phyloP scores from a whole-genome alignment of 129 eudicot genomes.

The Artemisia annua region DNA sequence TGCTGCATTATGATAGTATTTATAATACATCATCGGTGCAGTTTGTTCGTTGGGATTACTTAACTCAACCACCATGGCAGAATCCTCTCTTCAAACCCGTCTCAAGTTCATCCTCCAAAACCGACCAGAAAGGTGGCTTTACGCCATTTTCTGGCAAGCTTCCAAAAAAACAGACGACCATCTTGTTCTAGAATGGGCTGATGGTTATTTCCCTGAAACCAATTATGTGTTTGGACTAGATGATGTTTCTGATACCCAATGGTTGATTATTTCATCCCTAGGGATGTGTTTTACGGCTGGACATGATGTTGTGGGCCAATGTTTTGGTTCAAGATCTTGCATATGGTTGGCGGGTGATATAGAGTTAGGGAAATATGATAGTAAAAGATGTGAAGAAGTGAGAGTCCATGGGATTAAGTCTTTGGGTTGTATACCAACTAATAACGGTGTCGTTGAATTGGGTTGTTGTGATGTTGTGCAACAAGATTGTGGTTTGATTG shows the following conservation, averaged over 20 bases:
- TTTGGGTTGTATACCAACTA: conserved; percentile 37
- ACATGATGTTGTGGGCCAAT: background rate
- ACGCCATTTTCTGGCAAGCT: conserved; percentile 17
- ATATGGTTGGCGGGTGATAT: conserved; percentile 35
- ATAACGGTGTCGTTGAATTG: conserved; percentile 38
- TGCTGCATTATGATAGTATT: too few relatives aligned
- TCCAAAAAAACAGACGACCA: background rate
- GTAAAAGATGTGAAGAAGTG: conserved; percentile 42
- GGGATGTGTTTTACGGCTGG: too few relatives aligned
- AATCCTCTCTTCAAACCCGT: background rate
- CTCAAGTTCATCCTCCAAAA: background rate
- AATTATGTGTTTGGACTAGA: too few relatives aligned
- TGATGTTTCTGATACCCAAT: too few relatives aligned
- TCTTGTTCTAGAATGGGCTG: background rate
- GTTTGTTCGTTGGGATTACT: too few relatives aligned
- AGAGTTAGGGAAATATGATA: conserved; percentile 13
- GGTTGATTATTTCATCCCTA: too few relatives aligned
- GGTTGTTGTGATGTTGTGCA: conserved; percentile 28
- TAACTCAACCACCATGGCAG: too few relatives aligned
- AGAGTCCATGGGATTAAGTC: conserved; percentile 36
- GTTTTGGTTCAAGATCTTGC: conserved; percentile 23
- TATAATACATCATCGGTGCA: too few relatives aligned
- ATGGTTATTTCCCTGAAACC: background rate
- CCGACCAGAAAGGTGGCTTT: conserved; percentile 10
- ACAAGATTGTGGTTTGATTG: conserved; percentile 11